A percentile compares a stretch with the other conserved stretches of the same genome.
Evolutionary conservation across 2,329 filamentous ascomycete species (phyloP).

Genomic region (Alternaria dauci): DNA sequence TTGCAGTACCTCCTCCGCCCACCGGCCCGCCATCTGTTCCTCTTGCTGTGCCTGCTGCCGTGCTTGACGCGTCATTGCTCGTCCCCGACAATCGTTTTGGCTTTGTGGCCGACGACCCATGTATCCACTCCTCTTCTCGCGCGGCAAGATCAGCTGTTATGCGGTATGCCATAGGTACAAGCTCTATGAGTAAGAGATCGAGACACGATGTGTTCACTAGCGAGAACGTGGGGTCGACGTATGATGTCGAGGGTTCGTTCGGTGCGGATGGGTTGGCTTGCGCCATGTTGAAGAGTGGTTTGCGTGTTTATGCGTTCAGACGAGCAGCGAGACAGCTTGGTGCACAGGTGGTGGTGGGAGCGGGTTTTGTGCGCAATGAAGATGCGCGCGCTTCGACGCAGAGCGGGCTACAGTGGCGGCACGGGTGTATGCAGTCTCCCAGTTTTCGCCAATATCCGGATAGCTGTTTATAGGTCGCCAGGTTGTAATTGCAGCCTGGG

Average conservation of each 20-base stretch:
- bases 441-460: background rate
- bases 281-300: constrained; percentile 20
- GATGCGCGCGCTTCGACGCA: background rate
- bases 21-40: constrained; percentile 21
- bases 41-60: constrained; percentile 31
- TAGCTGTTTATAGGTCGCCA: background rate
- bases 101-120: constrained; percentile 16
- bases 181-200: constrained; percentile 94
- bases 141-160: constrained; percentile 76
- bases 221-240: constrained; percentile 75
- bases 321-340: background rate
- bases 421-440: background rate
- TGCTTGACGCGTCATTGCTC: constrained; percentile 39
- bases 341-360: background rate
- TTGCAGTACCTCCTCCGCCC: constrained; percentile 30
- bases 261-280: constrained; percentile 20
- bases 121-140: constrained; percentile 54
- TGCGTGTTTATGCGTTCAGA: background rate
- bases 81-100: constrained; percentile 27
- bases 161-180: constrained; percentile 92
- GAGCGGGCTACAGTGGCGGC: background rate
- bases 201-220: constrained; percentile 86
- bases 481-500: background rate
- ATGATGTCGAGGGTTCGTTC: constrained; percentile 36
- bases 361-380: background rate